Conservation (phyloP, 2,329 filamentous ascomycete genomes). For the Sarocladiaceae sp. region DNA sequence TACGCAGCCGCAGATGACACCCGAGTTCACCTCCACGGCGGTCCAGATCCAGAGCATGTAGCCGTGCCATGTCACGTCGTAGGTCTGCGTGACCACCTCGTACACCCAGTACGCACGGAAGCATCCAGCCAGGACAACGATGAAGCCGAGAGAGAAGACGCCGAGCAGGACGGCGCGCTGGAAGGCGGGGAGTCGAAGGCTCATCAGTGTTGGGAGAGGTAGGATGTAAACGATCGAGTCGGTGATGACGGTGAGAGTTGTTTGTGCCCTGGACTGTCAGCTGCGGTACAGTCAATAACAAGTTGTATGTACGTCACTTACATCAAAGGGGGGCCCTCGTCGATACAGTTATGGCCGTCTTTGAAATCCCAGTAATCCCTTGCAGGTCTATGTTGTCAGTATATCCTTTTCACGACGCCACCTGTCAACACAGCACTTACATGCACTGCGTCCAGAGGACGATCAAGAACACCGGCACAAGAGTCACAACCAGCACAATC, state of each 20-base stretch:
- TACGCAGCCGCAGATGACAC: conserved; percentile 34
- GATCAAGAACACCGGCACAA: conserved; percentile 26
- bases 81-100: conserved; percentile 27
- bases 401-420: not conserved
- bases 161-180: conserved; percentile 29
- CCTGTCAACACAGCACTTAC: conserved; percentile 18
- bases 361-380: conserved; percentile 18
- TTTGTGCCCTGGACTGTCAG: conserved; percentile 20
- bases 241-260: conserved; percentile 23
- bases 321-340: conserved; percentile 22
- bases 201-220: conserved; percentile 28
- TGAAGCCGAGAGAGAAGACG: conserved; percentile 29
- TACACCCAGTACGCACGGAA: conserved; percentile 31
- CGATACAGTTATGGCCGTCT: conserved; percentile 20
- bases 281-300: not conserved
- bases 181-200: conserved; percentile 22
- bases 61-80: conserved; percentile 35
- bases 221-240: conserved; percentile 31
- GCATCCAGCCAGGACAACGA: conserved; percentile 30
- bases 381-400: conserved; percentile 11
- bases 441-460: conserved; percentile 31
- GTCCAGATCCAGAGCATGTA: conserved; percentile 36
- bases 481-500: conserved; percentile 21
- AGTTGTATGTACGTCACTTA: conserved; percentile 12
- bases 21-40: conserved; percentile 33